phyloP scores from a whole-genome alignment of 2,329 filamentous ascomycete species.

The Epichloe coenophiala region DNA sequence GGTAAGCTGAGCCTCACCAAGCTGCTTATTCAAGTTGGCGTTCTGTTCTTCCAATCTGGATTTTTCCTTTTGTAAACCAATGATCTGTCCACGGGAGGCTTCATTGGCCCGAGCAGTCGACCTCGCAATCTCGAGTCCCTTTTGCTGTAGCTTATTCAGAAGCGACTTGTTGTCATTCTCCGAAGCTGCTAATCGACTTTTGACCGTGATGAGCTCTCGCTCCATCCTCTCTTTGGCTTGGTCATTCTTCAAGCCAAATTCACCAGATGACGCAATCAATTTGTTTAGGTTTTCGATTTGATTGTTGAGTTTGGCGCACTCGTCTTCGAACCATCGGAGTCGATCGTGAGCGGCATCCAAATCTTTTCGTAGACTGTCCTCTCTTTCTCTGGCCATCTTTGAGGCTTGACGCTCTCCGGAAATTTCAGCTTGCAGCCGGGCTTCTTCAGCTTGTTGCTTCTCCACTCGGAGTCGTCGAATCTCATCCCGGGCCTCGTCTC shows the following conservation, averaged over 20 bases:
- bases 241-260: slow-evolving; percentile 80
- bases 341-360: slow-evolving; percentile 67
- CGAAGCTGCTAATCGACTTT: slow-evolving; percentile 76
- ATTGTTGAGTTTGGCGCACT: slow-evolving; percentile 60
- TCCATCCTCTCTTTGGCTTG: slow-evolving; percentile 90
- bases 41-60: slow-evolving; percentile 70
- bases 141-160: slow-evolving; percentile 92
- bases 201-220: slow-evolving; percentile 79
- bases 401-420: slow-evolving; percentile 69
- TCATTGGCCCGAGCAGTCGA: slow-evolving; percentile 79
- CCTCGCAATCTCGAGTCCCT: slow-evolving; percentile 88
- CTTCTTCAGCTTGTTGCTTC: slow-evolving; percentile 75
- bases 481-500: slow-evolving; percentile 78
- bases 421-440: slow-evolving; percentile 68
- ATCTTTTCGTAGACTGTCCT: slow-evolving; percentile 63
- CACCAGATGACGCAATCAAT: slow-evolving; percentile 76
- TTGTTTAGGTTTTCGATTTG: slow-evolving; percentile 79
- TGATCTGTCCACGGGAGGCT: slow-evolving; percentile 62
- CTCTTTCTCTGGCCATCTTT: slow-evolving; percentile 64
- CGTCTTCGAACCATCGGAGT: slow-evolving; percentile 65
- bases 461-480: slow-evolving; percentile 70
- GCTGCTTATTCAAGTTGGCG: slow-evolving; percentile 64
- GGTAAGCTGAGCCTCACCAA: slow-evolving; percentile 72
- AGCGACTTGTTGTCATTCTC: slow-evolving; percentile 92
- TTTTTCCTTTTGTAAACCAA: slow-evolving; percentile 72